phyloP scores from a whole-genome alignment of 78 protist genomes.

The Paulinella micropora region DNA sequence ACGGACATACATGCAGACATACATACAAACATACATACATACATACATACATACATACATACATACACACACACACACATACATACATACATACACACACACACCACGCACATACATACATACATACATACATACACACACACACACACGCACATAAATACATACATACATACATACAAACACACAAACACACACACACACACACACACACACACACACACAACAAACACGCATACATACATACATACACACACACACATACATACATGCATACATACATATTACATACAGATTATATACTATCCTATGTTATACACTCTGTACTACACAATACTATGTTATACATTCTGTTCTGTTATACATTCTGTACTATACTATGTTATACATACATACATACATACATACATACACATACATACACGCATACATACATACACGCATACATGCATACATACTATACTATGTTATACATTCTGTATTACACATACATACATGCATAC shows the following conservation, averaged over 20 bases:
- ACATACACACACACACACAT: neutral
- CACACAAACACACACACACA: neutral
- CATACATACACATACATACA: neutral
- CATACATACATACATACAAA: neutral
- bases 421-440: neutral
- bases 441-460: neutral
- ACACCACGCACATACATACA: neutral
- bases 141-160: neutral
- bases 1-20: neutral
- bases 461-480: too few relatives aligned
- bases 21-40: neutral
- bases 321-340: neutral
- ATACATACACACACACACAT: neutral
- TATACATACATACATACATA: neutral
- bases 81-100: neutral
- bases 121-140: neutral
- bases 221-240: too few relatives aligned
- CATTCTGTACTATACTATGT: neutral
- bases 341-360: neutral
- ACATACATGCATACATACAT: neutral
- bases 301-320: neutral
- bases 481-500: too few relatives aligned
- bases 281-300: neutral
- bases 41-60: neutral
- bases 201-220: too few relatives aligned